These are phyloP conservation scores for Leishmania arabica DNA, from an alignment of 208 protist genomes.

Conservation along the genomic window DNA sequence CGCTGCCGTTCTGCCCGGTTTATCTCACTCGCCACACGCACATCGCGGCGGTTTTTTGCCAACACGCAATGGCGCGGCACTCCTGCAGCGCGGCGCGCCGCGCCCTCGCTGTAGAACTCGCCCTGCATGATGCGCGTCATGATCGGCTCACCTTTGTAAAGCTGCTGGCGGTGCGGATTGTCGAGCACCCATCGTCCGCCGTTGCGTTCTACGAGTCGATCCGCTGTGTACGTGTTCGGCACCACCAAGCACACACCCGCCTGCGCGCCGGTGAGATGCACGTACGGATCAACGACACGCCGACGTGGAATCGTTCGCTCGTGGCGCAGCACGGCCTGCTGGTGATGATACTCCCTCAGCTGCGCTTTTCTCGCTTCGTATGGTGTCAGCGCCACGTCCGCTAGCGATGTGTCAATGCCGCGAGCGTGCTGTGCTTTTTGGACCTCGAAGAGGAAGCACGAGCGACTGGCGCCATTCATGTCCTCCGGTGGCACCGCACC, in stretches of 20 bases:
- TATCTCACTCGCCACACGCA: conserved; percentile 51
- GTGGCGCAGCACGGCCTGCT: conserved; percentile 65
- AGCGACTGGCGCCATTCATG: conserved; percentile 20
- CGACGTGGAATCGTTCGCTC: conserved; percentile 70
- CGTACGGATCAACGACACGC: conserved; percentile 55
- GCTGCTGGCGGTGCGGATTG: conserved; percentile 71
- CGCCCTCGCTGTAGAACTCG: conserved; percentile 56
- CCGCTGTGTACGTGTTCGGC: conserved; percentile 51
- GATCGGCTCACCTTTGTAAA: conserved; percentile 65
- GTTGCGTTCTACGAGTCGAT: conserved; percentile 34
- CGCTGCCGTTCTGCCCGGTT: conserved; percentile 35
- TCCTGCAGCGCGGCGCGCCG: conserved; percentile 10
- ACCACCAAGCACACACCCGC: conserved; percentile 28
- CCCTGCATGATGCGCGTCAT: conserved; percentile 81
- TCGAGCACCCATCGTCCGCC: conserved; percentile 60
- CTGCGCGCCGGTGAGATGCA: conserved; percentile 62
- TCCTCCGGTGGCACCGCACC: conserved; percentile 1
- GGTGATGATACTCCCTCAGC: conserved; percentile 35
- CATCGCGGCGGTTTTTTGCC: conserved; percentile 49
- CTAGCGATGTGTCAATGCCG: conserved; percentile 4
- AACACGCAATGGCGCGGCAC: conserved; percentile 24
- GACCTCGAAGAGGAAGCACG: conserved; percentile 51
- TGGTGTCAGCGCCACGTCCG: conserved; percentile 13
- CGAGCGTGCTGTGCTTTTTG: conserved; percentile 41
- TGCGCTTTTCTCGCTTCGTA: conserved; percentile 17